Base-by-base conservation (phyloP, 345 rosid genomes). In the Garcia nutans region DNA sequence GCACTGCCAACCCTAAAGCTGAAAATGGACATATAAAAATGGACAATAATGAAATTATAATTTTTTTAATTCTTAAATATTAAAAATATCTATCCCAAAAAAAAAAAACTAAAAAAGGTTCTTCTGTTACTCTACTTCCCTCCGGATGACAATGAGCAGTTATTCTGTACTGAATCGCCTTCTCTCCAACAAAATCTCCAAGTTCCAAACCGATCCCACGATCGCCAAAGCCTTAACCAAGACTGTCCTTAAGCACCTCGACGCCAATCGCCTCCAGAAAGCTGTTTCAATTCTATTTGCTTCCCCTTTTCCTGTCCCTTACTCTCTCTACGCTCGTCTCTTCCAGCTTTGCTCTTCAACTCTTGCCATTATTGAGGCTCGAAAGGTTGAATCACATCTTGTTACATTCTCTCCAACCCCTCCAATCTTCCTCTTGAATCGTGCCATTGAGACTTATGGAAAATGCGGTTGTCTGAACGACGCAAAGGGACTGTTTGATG, bases 361-460 rank as follows among this genome's bases (percentile, higher is more conserved):
- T 45, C 79, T 54, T 10, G 88, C 90, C 55, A 52, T 90, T 56
- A 83, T 92, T 2, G 92, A 92, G 80, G 89, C 91, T 47, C 94
- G 92, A 31, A 92, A 92, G 79, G 83, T 94, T 61, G 90, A 87
- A 75, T 94, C 88, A 45, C 97, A 89, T 73, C 73, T 94, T 60
- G 73, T 85, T 15, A 74, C 90, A 12, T 87, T 86, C 86, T 77
- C 70, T 23, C 87, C 85, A 0, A 65, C 42, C 0, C 95, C 98
- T 0, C 97, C 93, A 2, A 59, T 79, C 33, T 89, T 85, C 65
- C 79, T 91, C 0, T 41, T 88, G 75, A 94, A 94, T 73, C 90
- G 97, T 26, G 94, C 97, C 0, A 88, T 92, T 20, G 97, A 92
- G 71, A 31, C 90, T 1, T 94, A 86, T 17, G 97, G 92, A 9